Evolutionary conservation across 73 alveolate genomes (phyloP).

Genomic region (Tetrahymena thermophila): DNA sequence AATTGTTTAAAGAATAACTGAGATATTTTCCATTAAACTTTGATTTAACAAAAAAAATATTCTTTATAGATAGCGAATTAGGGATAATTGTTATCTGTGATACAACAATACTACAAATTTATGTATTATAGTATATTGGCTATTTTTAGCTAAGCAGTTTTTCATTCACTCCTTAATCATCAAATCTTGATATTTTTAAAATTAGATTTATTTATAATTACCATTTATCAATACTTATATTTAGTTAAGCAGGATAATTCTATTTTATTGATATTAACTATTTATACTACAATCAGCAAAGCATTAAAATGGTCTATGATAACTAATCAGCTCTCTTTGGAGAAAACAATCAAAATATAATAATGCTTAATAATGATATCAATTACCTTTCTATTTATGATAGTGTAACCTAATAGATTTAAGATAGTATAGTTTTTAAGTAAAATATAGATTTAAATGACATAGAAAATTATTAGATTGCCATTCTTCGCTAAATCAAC

Average conservation of each 20-base stretch:
- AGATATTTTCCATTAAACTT: neutral
- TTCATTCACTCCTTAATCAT: neutral
- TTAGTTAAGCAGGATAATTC: neutral
- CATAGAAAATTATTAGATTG: no score
- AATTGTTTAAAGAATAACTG: no score
- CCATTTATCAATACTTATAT: neutral
- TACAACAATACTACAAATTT: neutral
- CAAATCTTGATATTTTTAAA: no score
- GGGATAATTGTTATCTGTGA: neutral
- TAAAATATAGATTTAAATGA: neutral
- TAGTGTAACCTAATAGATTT: neutral
- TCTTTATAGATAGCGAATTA: neutral
- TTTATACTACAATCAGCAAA: neutral
- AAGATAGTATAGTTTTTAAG: neutral
- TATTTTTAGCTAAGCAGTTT: neutral
- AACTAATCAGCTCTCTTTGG: neutral
- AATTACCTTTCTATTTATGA: neutral
- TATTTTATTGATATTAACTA: neutral
- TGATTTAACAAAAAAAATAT: neutral
- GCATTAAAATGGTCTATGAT: neutral
- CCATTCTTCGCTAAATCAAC: neutral
- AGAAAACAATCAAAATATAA: neutral
- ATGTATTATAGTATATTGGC: neutral
- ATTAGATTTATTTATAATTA: no score
- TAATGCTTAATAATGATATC: neutral